Evolutionary conservation across 306 rosid species (phyloP).

Genomic region (Citrullus amarus): DNA sequence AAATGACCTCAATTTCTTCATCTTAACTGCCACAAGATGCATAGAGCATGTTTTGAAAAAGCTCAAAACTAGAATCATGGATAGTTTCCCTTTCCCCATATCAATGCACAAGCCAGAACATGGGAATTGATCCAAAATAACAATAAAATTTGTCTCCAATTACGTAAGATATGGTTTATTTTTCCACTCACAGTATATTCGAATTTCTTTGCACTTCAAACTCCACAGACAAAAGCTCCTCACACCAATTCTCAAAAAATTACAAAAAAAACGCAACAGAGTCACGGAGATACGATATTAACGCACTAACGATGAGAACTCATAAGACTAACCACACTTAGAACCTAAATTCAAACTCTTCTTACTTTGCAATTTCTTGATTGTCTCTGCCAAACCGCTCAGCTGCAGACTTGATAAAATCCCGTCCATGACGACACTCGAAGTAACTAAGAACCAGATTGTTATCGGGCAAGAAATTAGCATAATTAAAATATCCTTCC

Average conservation of each 20-base stretch:
- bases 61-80: not conserved
- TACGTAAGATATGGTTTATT: not conserved
- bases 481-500: constrained; percentile 49
- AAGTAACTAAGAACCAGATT: constrained; percentile 41
- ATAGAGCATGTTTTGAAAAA: not conserved
- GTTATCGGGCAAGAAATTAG: constrained; percentile 30
- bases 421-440: constrained; percentile 19
- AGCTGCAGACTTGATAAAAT: constrained; percentile 32
- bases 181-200: not conserved
- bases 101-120: not conserved
- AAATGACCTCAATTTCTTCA: not conserved
- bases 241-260: not conserved
- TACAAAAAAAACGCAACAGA: not conserved
- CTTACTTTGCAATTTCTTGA: constrained; percentile 69
- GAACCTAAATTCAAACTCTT: not conserved
- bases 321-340: not conserved
- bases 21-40: not conserved
- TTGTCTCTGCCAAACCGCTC: constrained; percentile 41
- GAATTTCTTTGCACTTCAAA: not conserved
- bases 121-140: not conserved
- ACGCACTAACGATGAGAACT: not conserved
- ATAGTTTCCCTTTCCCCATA: not conserved
- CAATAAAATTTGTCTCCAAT: not conserved
- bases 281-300: not conserved
- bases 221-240: not conserved